Evolutionary conservation across 345 rosid genomes (phyloP).

Genomic region (Ailanthus altissimus): DNA sequence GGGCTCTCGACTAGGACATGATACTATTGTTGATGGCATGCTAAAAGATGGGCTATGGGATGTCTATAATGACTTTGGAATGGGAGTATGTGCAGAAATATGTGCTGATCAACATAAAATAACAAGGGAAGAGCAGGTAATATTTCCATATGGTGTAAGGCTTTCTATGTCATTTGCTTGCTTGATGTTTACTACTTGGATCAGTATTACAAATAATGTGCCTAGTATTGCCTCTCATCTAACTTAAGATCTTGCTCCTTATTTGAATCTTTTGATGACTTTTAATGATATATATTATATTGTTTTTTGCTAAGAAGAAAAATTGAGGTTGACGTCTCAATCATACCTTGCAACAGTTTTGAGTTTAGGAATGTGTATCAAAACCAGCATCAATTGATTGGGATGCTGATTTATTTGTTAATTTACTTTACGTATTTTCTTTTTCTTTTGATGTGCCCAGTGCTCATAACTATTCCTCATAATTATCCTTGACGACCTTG

Average conservation of each 20-base stretch:
- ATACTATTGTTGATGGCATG: constrained; percentile 84
- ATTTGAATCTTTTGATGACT: not conserved
- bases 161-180: not conserved
- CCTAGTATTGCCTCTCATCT: not conserved
- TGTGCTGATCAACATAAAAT: constrained; percentile 76
- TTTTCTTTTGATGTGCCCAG: not conserved
- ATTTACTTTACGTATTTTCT: not conserved
- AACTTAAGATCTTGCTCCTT: not conserved
- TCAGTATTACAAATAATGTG: not conserved
- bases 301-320: not conserved
- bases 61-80: constrained; percentile 86
- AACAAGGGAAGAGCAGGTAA: constrained; percentile 84
- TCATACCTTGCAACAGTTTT: not conserved
- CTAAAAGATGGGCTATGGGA: constrained; percentile 98
- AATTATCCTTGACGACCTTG: not conserved
- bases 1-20: constrained; percentile 89
- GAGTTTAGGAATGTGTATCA: not conserved
- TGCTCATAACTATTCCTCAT: not conserved
- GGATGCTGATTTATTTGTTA: constrained; percentile 5
- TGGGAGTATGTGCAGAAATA: constrained; percentile 91
- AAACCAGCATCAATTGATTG: constrained; percentile 2
- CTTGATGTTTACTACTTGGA: not conserved
- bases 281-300: not conserved
- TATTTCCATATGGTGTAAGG: not conserved
- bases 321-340: not conserved